Conservation (phyloP, 208 protist genomes). For the Trypanosoma boissoni region DNA sequence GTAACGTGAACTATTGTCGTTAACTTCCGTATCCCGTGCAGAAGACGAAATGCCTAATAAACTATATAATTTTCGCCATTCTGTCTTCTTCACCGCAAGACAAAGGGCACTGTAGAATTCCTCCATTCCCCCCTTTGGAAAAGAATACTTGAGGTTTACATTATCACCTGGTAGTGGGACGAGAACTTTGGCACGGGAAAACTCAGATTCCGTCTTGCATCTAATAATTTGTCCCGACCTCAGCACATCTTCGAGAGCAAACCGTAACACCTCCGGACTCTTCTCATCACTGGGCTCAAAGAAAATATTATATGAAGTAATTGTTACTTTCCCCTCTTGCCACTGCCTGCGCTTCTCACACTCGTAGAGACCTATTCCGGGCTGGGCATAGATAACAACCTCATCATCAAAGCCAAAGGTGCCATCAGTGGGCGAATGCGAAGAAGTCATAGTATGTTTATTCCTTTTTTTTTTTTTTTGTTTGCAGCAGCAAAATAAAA, state of each 20-base stretch:
- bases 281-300: conserved; percentile 29
- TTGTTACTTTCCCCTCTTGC: conserved; percentile 52
- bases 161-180: conserved; percentile 41
- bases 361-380: conserved; percentile 55
- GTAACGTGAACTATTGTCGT: too few species aligned
- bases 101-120: conserved; percentile 42
- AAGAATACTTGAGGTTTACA: conserved; percentile 47
- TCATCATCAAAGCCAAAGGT: conserved; percentile 38
- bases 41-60: too few species aligned
- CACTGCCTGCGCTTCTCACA: conserved; percentile 47
- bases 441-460: conserved; percentile 43
- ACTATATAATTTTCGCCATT: conserved; percentile 25
- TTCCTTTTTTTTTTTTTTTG: background rate
- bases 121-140: conserved; percentile 53
- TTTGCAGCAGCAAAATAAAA: background rate
- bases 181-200: conserved; percentile 62
- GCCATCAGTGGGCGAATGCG: conserved; percentile 32
- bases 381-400: conserved; percentile 44
- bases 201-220: conserved; percentile 31
- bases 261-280: conserved; percentile 26
- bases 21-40: too few species aligned
- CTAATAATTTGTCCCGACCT: conserved; percentile 31
- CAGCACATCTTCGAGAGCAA: conserved; percentile 46
- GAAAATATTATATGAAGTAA: conserved; percentile 66
- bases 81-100: conserved; percentile 36